Evolutionary conservation across 768 basidiomycete species (phyloP), one percentile per base, ranked within the genome.

Genomic region (Tephrocybe rancida): DNA sequence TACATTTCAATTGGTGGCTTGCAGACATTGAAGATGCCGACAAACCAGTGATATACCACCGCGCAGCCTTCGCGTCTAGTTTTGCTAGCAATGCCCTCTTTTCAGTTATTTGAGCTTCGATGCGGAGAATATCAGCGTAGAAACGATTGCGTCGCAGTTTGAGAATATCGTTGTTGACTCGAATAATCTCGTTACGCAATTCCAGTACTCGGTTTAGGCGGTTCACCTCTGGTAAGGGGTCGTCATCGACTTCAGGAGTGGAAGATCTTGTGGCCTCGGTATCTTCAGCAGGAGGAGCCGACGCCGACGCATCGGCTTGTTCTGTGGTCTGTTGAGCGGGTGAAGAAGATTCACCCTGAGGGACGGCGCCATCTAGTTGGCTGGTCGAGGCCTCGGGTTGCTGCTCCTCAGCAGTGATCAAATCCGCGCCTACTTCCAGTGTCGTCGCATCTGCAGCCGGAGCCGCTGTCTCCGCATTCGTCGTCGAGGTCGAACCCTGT

Each of bases 141-240:
- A n/a, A n/a, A n/a, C n/a, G n/a, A n/a, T 7, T 21, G n/a, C 39
- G 19, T 6, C 21, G 18, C n/a, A 13, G 6, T 3, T 5, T n/a
- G 5, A 13, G 9, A 13, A 41, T 41, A 21, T 41, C 41, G n/a
- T 55, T 30, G 14, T 54, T 37, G 0, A 55, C 11, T 26, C 27
- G 19, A 0, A 44, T 32, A 11, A 52, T 41, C 44, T 58, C 25
- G 16, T 48, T 56, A 10, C 59, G 44, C 11, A 61, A 35, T n/a
- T 54, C 25, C 1, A 63, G 44, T 32, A 52, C 52, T 11, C 38
- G 38, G 21, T 42, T 19, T 2, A 63, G 44, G 9, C 54, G 57
- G 0, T 50, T 38, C 7, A 27, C 37, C 27, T 52, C 50, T 22
- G 59, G 55, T 3, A 59, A 29, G 9, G 49, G 37, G n/a, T 45